phyloP scores from a whole-genome alignment of 495 filamentous ascomycete species.

The Rostrohypoxylon terebratum region DNA sequence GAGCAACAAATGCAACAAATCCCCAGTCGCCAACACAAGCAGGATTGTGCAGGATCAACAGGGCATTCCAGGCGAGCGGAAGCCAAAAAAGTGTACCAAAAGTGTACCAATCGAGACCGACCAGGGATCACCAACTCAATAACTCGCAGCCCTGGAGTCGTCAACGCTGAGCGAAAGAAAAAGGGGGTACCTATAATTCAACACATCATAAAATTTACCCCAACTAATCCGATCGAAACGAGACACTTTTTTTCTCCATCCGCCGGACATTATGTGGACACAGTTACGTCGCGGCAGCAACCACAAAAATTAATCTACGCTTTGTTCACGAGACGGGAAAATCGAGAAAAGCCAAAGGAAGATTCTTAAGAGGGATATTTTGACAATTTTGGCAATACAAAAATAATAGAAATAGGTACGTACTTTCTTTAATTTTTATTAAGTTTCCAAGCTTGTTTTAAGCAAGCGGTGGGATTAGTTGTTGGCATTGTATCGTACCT shows the following conservation, averaged over 20 bases:
- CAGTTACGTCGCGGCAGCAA: slow-evolving; percentile 36
- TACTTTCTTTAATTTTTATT: slow-evolving; percentile 13
- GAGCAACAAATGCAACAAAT: slow-evolving; percentile 23
- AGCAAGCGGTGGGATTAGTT: neutral
- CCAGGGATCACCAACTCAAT: slow-evolving; percentile 33
- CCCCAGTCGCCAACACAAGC: slow-evolving; percentile 39
- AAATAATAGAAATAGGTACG: slow-evolving; percentile 8
- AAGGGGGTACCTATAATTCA: slow-evolving; percentile 36
- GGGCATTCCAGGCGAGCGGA: slow-evolving; percentile 33
- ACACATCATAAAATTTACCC: slow-evolving; percentile 44
- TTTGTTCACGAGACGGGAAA: slow-evolving; percentile 22
- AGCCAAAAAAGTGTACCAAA: slow-evolving; percentile 18
- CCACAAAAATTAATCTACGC: slow-evolving; percentile 10
- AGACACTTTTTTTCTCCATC: slow-evolving; percentile 18
- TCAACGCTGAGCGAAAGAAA: slow-evolving; percentile 23
- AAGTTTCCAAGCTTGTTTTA: neutral
- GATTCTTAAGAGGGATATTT: neutral
- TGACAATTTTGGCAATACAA: neutral
- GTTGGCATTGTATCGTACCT: neutral
- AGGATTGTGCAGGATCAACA: slow-evolving; percentile 43
- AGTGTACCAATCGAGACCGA: slow-evolving; percentile 32
- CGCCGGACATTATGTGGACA: slow-evolving; percentile 39
- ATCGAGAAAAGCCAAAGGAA: neutral
- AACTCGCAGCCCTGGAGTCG: slow-evolving; percentile 23
- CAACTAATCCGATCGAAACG: slow-evolving; percentile 44